phyloP scores from a whole-genome alignment of 1,284 basidiomycete species.

The Cutaneotrichosporon dermatis region DNA sequence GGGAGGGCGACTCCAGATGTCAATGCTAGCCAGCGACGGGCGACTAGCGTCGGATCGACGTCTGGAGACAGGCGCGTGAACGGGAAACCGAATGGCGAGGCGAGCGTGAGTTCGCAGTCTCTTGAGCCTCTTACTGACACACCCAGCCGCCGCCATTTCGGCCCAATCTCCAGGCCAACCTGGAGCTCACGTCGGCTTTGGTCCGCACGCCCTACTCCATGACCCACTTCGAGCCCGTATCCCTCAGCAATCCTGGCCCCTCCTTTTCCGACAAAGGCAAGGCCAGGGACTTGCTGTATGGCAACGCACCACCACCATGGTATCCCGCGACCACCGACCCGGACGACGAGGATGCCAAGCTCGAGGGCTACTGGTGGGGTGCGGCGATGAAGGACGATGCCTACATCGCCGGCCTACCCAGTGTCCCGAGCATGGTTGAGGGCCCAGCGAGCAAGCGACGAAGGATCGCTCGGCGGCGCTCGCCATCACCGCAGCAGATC shows the following conservation, averaged over 20 bases:
- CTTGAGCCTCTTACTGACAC: not conserved
- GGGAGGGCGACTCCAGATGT: conserved; percentile 21
- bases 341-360: conserved; percentile 37
- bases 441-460: conserved; percentile 13
- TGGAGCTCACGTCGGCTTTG: conserved; percentile 57
- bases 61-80: conserved; percentile 20
- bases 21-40: conserved; percentile 19
- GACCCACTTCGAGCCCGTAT: conserved; percentile 45
- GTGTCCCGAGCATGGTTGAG: conserved; percentile 35
- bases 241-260: conserved; percentile 32
- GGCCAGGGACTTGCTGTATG: conserved; percentile 36
- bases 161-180: conserved; percentile 37
- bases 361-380: conserved; percentile 45
- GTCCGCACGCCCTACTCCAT: conserved; percentile 73
- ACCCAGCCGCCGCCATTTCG: conserved; percentile 37
- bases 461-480: conserved; percentile 6
- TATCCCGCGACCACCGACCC: conserved; percentile 24
- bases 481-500: not conserved
- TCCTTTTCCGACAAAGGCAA: conserved; percentile 43
- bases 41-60: conserved; percentile 20
- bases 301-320: conserved; percentile 36
- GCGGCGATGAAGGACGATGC: conserved; percentile 36
- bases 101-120: conserved; percentile 18
- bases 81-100: conserved; percentile 20
- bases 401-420: conserved; percentile 36